Conservation (phyloP, 345 rosid genomes). For the Fremontodendron californicum region DNA sequence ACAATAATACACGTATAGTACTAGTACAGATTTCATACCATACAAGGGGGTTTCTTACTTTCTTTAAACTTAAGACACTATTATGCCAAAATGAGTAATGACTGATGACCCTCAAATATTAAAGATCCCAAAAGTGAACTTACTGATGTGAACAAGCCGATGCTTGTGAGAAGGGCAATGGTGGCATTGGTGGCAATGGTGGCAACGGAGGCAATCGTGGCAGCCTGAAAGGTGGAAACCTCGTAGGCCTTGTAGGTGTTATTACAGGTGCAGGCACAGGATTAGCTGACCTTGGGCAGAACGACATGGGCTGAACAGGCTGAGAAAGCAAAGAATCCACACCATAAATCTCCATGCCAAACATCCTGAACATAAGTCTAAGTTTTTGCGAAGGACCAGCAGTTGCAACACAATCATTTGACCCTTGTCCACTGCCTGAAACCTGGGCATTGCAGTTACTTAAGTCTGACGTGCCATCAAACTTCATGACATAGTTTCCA, state of each 20-base stretch:
- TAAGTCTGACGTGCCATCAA: slow-evolving; percentile 77
- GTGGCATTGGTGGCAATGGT: slow-evolving; percentile 50
- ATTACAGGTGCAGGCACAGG: slow-evolving; percentile 37
- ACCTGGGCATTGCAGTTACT: slow-evolving; percentile 66
- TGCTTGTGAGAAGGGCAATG: slow-evolving; percentile 52
- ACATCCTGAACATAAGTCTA: slow-evolving; percentile 46
- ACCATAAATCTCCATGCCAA: slow-evolving; percentile 46
- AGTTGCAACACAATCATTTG: slow-evolving; percentile 42
- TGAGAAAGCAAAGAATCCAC: slow-evolving; percentile 63
- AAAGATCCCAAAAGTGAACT: slow-evolving; percentile 24
- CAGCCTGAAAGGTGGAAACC: slow-evolving; percentile 41
- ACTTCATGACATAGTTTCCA: slow-evolving; percentile 63
- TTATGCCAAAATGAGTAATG: too few species aligned
- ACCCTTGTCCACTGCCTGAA: slow-evolving; percentile 39
- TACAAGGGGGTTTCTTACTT: too few species aligned
- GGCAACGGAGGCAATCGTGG: slow-evolving; percentile 58
- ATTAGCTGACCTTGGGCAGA: slow-evolving; percentile 40
- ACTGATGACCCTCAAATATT: neutral
- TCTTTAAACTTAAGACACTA: too few species aligned
- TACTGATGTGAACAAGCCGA: slow-evolving; percentile 81
- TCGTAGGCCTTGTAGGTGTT: slow-evolving; percentile 12
- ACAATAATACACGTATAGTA: too few species aligned
- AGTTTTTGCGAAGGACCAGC: slow-evolving; percentile 63
- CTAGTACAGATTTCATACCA: too few species aligned
- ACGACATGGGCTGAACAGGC: slow-evolving; percentile 63